A percentile compares a stretch with the other conserved stretches of the same genome.
phyloP scores from a whole-genome alignment of 768 basidiomycete genomes.

The Russula emetica region DNA sequence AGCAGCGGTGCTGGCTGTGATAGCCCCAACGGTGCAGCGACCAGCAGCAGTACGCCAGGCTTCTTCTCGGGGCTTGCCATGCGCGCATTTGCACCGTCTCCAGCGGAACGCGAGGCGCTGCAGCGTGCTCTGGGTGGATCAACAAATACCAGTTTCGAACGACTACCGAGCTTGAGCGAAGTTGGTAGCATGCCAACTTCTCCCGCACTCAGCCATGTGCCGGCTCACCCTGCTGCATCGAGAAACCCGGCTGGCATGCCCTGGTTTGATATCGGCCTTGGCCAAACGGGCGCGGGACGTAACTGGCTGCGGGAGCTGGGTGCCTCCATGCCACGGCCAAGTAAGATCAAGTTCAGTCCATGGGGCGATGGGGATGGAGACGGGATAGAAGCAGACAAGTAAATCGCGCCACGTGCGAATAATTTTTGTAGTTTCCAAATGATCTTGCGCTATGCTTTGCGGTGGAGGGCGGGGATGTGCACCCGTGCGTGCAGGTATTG shows the following conservation, averaged over 20 bases:
- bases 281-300: slow-evolving; percentile 41
- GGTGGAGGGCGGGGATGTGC: not conserved
- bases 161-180: slow-evolving; percentile 72
- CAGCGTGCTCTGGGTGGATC: slow-evolving; percentile 74
- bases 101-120: slow-evolving; percentile 80
- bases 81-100: slow-evolving; percentile 85
- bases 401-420: slow-evolving; percentile 8
- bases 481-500: not conserved
- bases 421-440: slow-evolving; percentile 15
- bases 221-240: slow-evolving; percentile 1
- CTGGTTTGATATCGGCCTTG: slow-evolving; percentile 18
- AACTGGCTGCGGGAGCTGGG: slow-evolving; percentile 52
- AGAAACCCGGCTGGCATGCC: slow-evolving; percentile 29
- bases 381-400: slow-evolving; percentile 17
- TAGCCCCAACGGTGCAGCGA: not conserved
- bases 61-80: slow-evolving; percentile 42
- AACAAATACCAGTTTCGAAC: slow-evolving; percentile 70
- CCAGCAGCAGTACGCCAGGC: slow-evolving; percentile 6
- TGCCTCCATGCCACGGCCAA: slow-evolving; percentile 51
- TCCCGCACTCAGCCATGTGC: slow-evolving; percentile 49
- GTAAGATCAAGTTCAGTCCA: slow-evolving; percentile 73
- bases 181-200: slow-evolving; percentile 71
- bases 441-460: slow-evolving; percentile 10
- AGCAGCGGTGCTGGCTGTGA: not conserved
- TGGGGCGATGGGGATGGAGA: slow-evolving; percentile 68